Evolutionary conservation across 2,329 filamentous ascomycete genomes (phyloP), one percentile per base, ranked within the genome.

Genomic region (Fusarium brachygibbosum): DNA sequence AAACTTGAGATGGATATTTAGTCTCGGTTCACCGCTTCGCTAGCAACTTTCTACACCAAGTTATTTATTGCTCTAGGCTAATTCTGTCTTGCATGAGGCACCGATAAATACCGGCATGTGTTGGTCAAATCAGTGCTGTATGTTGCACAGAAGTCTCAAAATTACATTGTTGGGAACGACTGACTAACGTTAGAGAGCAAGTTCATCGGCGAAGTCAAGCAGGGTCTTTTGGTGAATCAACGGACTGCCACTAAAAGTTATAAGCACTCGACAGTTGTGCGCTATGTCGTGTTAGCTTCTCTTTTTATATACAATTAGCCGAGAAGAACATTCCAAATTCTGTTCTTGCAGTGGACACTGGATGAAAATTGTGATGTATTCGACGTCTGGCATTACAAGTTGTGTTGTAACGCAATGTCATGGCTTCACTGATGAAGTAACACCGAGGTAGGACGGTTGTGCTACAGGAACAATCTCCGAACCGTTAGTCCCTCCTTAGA

Each of bases 11-110:
- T 19, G 17, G 4, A 13, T 13, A 10, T 16, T 46, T 65, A 59
- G 40, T 37, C 31, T 50, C 41, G 21, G 37, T 59, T 65, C 60
- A 65, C 60, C 62, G 62, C 60, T 52, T 46, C 45, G 13, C 37
- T 46, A 41, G 29, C 19, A 64, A 48, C 17, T 8, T 35, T 35
- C 25, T 21, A 12, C 29, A 37, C 17, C 28, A 44, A 21, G 25
- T 11, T 13, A 28, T 23, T 37, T 34, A 10, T 19, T 38, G 25
- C 23, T 32, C 34, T 37, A 21, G 11, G 44, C 45, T 32, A 46
- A 64, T 58, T 48, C 19, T 48, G 25, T 52, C 14, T 8, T 53
- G 25, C 46, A 28, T 51, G 13, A 23, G 51, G 37, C 31, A 37
- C n/a, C 46, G 25, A 45, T 45, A 45, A 12, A 45, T 17, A 9